phyloP scores from a whole-genome alignment of 2,329 filamentous ascomycete genomes.

The Cytospora paraplurivora region DNA sequence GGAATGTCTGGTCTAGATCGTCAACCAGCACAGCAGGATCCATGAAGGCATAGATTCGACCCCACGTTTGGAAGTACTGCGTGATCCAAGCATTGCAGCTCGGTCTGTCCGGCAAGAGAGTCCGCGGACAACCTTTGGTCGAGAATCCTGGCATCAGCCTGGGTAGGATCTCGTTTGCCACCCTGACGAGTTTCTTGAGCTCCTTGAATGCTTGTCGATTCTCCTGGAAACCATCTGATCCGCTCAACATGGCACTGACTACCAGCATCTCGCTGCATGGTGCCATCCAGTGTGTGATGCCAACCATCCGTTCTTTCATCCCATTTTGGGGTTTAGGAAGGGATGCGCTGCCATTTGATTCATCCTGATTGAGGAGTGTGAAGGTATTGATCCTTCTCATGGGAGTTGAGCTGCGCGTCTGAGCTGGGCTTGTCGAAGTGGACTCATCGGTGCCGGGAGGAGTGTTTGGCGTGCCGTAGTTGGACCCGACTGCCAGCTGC shows the following conservation, averaged over 20 bases:
- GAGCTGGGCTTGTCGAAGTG: too few species aligned
- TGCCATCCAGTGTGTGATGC: slow-evolving; percentile 31
- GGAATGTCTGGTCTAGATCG: slow-evolving; percentile 24
- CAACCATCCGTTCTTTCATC: slow-evolving; percentile 28
- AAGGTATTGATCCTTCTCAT: slow-evolving; percentile 3
- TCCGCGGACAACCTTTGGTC: neutral
- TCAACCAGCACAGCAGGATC: slow-evolving; percentile 19
- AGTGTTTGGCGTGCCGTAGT: too few species aligned
- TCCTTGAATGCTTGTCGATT: slow-evolving; percentile 28
- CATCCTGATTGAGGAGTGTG: neutral
- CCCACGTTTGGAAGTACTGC: slow-evolving; percentile 26
- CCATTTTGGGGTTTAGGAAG: neutral
- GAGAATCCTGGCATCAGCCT: neutral
- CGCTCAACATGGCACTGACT: slow-evolving; percentile 28
- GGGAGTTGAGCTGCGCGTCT: neutral
- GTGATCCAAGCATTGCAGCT: slow-evolving; percentile 24
- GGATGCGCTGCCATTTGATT: too few species aligned
- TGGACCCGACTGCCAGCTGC: too few species aligned
- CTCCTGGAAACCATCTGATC: slow-evolving; percentile 23
- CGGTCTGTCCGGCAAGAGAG: slow-evolving; percentile 27
- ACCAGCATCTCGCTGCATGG: slow-evolving; percentile 30
- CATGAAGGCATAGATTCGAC: slow-evolving; percentile 29
- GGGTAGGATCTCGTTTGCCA: neutral
- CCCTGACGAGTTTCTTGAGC: slow-evolving; percentile 24
- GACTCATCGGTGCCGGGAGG: too few species aligned